These are phyloP conservation scores for Phytophthora idaei DNA, from an alignment of 352 stramenopile genomes.

Conservation along the genomic window DNA sequence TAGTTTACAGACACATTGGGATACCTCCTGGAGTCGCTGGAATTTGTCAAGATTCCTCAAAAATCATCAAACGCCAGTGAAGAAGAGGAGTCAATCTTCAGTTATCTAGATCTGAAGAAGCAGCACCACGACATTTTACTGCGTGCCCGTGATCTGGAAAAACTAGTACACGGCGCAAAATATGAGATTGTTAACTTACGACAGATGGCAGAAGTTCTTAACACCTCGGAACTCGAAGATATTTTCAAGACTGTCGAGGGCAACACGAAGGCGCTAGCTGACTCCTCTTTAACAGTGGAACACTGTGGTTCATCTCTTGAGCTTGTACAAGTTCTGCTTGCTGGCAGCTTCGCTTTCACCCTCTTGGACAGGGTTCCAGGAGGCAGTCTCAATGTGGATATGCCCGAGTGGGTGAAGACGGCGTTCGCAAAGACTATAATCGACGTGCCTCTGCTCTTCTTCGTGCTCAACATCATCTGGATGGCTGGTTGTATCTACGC, in stretches of 20 bases:
- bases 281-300: conserved; percentile 73
- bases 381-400: conserved; percentile 86
- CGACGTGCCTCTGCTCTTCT: conserved; percentile 73
- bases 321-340: conserved; percentile 90
- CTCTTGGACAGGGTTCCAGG: conserved; percentile 93
- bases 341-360: conserved; percentile 91
- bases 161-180: conserved; percentile 90
- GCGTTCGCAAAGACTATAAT: conserved; percentile 53
- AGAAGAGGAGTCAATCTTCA: conserved; percentile 87
- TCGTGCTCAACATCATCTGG: conserved; percentile 90
- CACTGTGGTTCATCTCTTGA: conserved; percentile 79
- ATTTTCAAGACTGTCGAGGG: conserved; percentile 90
- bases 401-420: conserved; percentile 76
- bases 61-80: conserved; percentile 45
- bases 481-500: conserved; percentile 74
- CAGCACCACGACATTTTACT: conserved; percentile 89
- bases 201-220: conserved; percentile 80
- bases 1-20: conserved; percentile 93
- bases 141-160: conserved; percentile 91
- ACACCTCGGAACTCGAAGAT: conserved; percentile 88
- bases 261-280: conserved; percentile 88
- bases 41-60: conserved; percentile 78
- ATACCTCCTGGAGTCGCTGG: conserved; percentile 94
- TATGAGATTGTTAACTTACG: conserved; percentile 91
- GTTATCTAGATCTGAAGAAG: conserved; percentile 91